Evolutionary conservation across 345 rosid species (phyloP).

Genomic region (Punica granatum): DNA sequence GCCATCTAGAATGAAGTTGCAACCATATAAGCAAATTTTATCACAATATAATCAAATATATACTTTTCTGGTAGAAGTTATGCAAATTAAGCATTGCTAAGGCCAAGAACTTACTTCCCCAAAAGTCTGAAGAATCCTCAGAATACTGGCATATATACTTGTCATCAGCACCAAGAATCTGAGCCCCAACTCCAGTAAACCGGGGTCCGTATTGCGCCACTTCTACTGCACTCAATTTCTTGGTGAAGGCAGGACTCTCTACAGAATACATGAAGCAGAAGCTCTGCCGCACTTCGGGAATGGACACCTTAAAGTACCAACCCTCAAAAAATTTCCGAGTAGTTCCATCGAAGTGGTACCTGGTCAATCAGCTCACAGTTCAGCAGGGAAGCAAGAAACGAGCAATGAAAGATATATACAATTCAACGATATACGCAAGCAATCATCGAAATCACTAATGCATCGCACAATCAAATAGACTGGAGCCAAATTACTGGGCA

Average conservation of each 20-base stretch:
- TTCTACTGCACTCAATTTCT: conserved; percentile 45
- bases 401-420: neutral
- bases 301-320: conserved; percentile 91
- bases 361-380: conserved; percentile 10
- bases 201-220: conserved; percentile 52
- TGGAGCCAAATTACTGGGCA: too few species aligned
- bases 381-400: neutral
- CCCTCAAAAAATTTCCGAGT: conserved; percentile 74
- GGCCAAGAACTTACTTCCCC: conserved; percentile 67
- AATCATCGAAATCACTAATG: too few species aligned
- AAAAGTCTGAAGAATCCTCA: conserved; percentile 64
- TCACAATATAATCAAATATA: neutral
- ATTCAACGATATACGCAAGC: neutral
- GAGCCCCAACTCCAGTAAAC: conserved; percentile 85
- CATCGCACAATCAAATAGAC: too few species aligned
- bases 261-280: conserved; percentile 93
- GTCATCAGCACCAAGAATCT: conserved; percentile 86
- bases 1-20: neutral
- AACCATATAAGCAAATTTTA: neutral
- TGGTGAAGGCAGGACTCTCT: conserved; percentile 72
- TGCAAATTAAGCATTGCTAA: neutral
- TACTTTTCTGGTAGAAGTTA: too few species aligned
- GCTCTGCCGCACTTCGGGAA: conserved; percentile 76
- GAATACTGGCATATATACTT: conserved; percentile 71
- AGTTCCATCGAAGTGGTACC: conserved; percentile 92